These are phyloP conservation scores for Sclerotinia borealis DNA, from an alignment of 2,329 filamentous ascomycete genomes.

Conservation along the genomic window DNA sequence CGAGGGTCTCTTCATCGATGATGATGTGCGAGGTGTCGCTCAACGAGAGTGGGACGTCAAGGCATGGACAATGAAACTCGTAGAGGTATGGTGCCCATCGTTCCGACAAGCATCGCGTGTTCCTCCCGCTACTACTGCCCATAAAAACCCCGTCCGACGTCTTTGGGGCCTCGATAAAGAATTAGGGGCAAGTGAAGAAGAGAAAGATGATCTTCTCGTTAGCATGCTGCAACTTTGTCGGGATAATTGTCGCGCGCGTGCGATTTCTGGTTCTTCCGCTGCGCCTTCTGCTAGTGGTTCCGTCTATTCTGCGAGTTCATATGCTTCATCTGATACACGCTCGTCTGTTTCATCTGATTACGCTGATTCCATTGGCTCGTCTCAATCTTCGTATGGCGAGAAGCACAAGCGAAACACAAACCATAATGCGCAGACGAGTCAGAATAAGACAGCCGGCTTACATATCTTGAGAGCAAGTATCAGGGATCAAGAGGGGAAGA, in stretches of 20 bases:
- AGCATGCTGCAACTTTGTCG: slow-evolving; percentile 61
- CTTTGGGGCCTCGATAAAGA: slow-evolving; percentile 37
- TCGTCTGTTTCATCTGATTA: slow-evolving; percentile 28
- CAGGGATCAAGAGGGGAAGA: slow-evolving; percentile 59
- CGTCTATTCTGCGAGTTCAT: slow-evolving; percentile 35
- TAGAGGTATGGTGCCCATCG: slow-evolving; percentile 81
- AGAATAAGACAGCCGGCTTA: slow-evolving; percentile 49
- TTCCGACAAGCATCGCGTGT: slow-evolving; percentile 40
- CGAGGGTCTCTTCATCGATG: slow-evolving; percentile 94
- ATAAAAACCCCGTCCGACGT: slow-evolving; percentile 29
- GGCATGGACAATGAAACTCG: slow-evolving; percentile 89
- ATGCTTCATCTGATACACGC: slow-evolving; percentile 24
- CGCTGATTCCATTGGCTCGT: slow-evolving; percentile 28
- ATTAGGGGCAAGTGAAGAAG: slow-evolving; percentile 47
- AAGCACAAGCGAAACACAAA: slow-evolving; percentile 23
- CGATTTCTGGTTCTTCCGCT: slow-evolving; percentile 34
- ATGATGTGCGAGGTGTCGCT: slow-evolving; percentile 84
- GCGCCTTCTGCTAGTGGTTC: slow-evolving; percentile 36
- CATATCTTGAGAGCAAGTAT: slow-evolving; percentile 60
- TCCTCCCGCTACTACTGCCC: slow-evolving; percentile 27
- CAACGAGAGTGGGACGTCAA: slow-evolving; percentile 99
- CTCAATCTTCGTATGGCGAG: slow-evolving; percentile 15
- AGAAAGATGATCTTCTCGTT: slow-evolving; percentile 58
- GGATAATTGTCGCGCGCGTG: slow-evolving; percentile 50
- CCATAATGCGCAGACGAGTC: slow-evolving; percentile 41